A percentile compares a stretch with the other conserved stretches of the same genome.
These are phyloP conservation scores for Syzygium aromaticum DNA, from an alignment of 345 rosid genomes.

Conservation along the genomic window DNA sequence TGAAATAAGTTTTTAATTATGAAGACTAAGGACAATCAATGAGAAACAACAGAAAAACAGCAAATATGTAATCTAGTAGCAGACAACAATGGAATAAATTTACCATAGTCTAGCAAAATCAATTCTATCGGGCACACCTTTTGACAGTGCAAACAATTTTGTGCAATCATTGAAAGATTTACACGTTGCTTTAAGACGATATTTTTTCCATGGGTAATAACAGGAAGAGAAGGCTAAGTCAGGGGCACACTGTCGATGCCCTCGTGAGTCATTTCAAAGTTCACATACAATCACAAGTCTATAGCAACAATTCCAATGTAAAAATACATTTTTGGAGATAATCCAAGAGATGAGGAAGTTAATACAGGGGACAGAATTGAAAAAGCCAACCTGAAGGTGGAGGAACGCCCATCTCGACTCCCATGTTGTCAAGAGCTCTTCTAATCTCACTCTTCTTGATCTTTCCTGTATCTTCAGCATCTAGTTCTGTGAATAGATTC, in stretches of 20 bases:
- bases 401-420: slow-evolving; percentile 85
- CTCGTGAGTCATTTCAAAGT: neutral
- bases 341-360: neutral
- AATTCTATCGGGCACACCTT: too few relatives aligned
- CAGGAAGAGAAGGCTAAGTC: neutral
- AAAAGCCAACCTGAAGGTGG: slow-evolving; percentile 53
- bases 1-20: neutral
- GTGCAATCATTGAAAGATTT: too few relatives aligned
- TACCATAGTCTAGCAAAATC: too few relatives aligned
- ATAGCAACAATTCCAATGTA: neutral
- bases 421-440: slow-evolving; percentile 64
- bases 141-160: neutral
- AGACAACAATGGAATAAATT: neutral
- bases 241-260: neutral
- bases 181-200: too few relatives aligned
- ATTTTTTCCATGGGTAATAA: neutral
- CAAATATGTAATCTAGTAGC: neutral
- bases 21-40: neutral
- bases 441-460: slow-evolving; percentile 47
- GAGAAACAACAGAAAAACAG: neutral
- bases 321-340: neutral
- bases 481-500: slow-evolving; percentile 80
- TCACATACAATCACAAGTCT: neutral
- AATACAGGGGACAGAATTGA: neutral
- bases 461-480: slow-evolving; percentile 75